phyloP scores from a whole-genome alignment of 2,329 filamentous ascomycete genomes.

The Penicillium vulpinum region DNA sequence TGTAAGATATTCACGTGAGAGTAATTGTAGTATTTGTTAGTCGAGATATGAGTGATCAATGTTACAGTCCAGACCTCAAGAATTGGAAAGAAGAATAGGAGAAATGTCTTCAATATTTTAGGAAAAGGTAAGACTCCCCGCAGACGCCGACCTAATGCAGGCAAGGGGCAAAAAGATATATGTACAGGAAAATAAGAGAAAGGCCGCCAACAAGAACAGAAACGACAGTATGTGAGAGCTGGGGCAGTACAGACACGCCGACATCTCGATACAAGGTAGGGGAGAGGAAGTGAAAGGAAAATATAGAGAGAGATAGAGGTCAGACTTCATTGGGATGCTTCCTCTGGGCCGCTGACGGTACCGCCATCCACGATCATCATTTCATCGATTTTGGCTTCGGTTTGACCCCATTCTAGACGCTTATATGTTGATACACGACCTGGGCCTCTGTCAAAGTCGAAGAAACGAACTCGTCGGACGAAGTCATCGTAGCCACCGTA shows the following conservation, averaged over 20 bases:
- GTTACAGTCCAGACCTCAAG: background rate
- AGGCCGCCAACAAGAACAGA: slow-evolving; percentile 4
- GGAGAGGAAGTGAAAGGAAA: background rate
- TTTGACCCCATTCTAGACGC: slow-evolving; percentile 69
- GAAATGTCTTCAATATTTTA: slow-evolving; percentile 20
- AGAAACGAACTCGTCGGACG: slow-evolving; percentile 79
- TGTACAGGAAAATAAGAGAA: slow-evolving; percentile 19
- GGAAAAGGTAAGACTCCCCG: slow-evolving; percentile 16
- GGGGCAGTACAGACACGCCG: slow-evolving; percentile 4
- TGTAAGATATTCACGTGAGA: background rate
- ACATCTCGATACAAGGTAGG: background rate
- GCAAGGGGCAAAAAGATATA: slow-evolving; percentile 20
- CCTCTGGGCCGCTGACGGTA: slow-evolving; percentile 45
- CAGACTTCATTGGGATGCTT: slow-evolving; percentile 10
- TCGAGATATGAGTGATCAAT: background rate
- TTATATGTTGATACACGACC: slow-evolving; percentile 91
- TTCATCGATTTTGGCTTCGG: slow-evolving; percentile 56
- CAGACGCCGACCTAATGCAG: slow-evolving; percentile 24
- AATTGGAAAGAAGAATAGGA: slow-evolving; percentile 1
- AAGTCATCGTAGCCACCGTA: slow-evolving; percentile 91
- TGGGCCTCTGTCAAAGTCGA: slow-evolving; percentile 89
- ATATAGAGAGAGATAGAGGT: background rate
- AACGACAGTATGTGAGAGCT: slow-evolving; percentile 20
- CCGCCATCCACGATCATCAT: slow-evolving; percentile 63
- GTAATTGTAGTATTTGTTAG: background rate